Evolutionary conservation across 306 rosid species (phyloP), one percentile per base, ranked within the genome.

Genomic region (Carpinus fangiana): DNA sequence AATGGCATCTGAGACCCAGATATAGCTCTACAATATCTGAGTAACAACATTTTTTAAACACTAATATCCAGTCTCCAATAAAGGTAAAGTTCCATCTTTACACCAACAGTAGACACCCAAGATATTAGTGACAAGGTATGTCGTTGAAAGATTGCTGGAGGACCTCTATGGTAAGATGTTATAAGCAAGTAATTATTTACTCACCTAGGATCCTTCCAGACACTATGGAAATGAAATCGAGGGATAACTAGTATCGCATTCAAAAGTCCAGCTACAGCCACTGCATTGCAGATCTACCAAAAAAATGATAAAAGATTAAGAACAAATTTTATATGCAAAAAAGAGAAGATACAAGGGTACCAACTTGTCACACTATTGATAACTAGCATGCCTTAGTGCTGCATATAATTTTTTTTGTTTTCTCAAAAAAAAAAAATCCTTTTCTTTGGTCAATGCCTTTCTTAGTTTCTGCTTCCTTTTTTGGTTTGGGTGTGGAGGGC

Each of bases 131-230:
- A 66, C 48, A 26, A 45, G 52, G 21, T 26, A n/a, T 70, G 9
- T 75, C 28, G 56, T 46, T 31, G 23, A 67, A 81, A 65, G 59
- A 26, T 23, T 73, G 52, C 65, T 50, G 60, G 54, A 20, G 53
- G 46, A 28, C 5, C 38, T 78, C 56, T 17, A 69, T 41, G 73
- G 23, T 78, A 55, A 76, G 75, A 69, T 52, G 46, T 13, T 36
- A 71, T 48, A 68, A 77, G 66, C 34, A 21, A 62, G 53, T 12
- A 76, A 52, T 75, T n/a, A 75, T 62, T 72, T 36, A 72, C 73
- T 82, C 80, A 91, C 99, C 98, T 95, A 50, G 88, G 83, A 87
- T 95, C 99, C 83, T 87, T 91, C 99, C 99, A 95, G 69, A 95
- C 94, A 56, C 77, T 95, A 81, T 93, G 93, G 85, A 93, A 93